Conservation (phyloP, 257 asterid species). For the Plectranthus barbatus region DNA sequence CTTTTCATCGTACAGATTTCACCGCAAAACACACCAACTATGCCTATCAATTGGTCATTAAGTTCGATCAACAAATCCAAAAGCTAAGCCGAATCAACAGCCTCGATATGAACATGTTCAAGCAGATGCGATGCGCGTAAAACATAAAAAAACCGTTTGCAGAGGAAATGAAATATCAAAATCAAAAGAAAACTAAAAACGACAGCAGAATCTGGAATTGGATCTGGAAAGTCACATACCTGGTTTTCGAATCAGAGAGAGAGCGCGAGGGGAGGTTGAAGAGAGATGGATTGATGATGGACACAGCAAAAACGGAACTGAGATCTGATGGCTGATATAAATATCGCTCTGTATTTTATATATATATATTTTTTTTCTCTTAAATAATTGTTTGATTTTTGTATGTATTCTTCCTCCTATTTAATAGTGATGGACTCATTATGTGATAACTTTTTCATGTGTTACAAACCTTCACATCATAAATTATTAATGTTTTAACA, state of each 20-base stretch:
- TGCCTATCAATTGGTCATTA: not conserved
- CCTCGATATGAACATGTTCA: not conserved
- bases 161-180: not conserved
- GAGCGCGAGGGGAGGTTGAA: conserved; percentile 19
- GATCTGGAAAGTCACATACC: conserved; percentile 32
- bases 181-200: not conserved
- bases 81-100: not conserved
- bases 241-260: conserved; percentile 19
- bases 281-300: conserved; percentile 15
- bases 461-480: not conserved
- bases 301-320: conserved; percentile 21
- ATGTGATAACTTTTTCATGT: not conserved
- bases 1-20: not conserved
- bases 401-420: not conserved
- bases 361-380: not conserved
- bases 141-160: not conserved
- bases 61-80: not conserved
- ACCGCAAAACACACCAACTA: not conserved
- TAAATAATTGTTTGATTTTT: not conserved
- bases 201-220: conserved; percentile 10
- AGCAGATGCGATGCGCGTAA: conserved; percentile 5
- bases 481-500: no score
- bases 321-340: conserved; percentile 28
- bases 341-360: not conserved
- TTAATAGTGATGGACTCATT: not conserved